These are phyloP conservation scores for Botrytis medusae DNA, from an alignment of 2,329 filamentous ascomycete species.

Conservation along the genomic window DNA sequence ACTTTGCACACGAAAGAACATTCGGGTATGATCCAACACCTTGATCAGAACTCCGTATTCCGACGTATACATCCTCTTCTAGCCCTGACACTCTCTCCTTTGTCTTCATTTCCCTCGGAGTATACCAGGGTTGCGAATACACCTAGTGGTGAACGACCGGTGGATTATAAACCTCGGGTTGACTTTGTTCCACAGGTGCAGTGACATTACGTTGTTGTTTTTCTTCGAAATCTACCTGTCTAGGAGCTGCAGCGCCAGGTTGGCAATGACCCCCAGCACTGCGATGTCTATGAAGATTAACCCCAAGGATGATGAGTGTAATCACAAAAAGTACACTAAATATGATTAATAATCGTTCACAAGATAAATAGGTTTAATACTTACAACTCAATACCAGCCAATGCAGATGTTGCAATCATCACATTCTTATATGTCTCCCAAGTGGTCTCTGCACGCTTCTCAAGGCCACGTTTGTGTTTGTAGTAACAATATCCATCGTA, in stretches of 20 bases:
- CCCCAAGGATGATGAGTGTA: not conserved
- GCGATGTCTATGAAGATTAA: slow-evolving; percentile 11
- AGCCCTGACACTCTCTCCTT: not conserved
- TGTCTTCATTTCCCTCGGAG: not conserved
- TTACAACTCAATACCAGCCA: slow-evolving; percentile 15
- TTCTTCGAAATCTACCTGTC: not conserved
- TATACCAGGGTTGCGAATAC: not conserved
- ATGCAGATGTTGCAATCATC: slow-evolving; percentile 12
- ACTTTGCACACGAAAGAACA: slow-evolving; percentile 4
- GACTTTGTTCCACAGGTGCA: not conserved
- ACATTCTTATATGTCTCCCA: slow-evolving; percentile 3
- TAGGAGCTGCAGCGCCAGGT: not conserved
- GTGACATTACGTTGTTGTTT: not conserved
- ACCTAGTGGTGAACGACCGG: not conserved
- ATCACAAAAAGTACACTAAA: slow-evolving; percentile 7
- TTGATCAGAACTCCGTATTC: not conserved
- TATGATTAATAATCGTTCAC: not conserved
- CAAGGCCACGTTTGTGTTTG: slow-evolving; percentile 6
- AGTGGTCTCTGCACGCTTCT: slow-evolving; percentile 8
- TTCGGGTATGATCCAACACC: not conserved
- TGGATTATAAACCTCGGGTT: not conserved
- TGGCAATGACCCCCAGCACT: slow-evolving; percentile 13
- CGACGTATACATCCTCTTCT: not conserved
- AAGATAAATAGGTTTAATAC: not conserved
- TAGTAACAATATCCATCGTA: slow-evolving; percentile 8